Evolutionary conservation across 768 basidiomycete genomes (phyloP), one percentile per base, ranked within the genome.

Genomic region (Crucibulum laeve): DNA sequence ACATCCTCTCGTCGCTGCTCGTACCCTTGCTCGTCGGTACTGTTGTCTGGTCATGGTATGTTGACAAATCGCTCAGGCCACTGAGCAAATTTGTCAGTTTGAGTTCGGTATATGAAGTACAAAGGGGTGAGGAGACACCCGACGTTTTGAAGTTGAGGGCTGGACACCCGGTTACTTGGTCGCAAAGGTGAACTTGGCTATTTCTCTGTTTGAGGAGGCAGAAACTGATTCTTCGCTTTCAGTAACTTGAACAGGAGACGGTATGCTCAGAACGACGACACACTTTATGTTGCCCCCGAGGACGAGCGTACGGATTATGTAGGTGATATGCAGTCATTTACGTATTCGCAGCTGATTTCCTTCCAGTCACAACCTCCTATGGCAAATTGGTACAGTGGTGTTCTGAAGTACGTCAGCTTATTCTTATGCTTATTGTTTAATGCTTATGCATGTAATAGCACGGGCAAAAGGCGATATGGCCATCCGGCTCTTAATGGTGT

Each of bases 401-500:
- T 98, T 17, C 70, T 98, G 11, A 95, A 95, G 90, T 91, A 59
- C 11, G 54, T 53, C 17, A 52, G 71, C 53, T 38, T 40, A 25
- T 18, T 2, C 32, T 10, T 34, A 14, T 45, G n/a, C n/a, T 18
- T 38, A 6, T 17, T 21, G 3, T 19, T 24, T 11, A 8, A 13
- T 8, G 17, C 35, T 54, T 3, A 46, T n/a, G 28, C 19, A 32
- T 11, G 22, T 33, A 28, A 25, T 48, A 92, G 90, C 59, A 96
- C 93, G n/a, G 92, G 92, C 7, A 91, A 94, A 61, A 72, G 89
- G 39, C 82, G 94, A 32, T 98, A 97, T 53, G 93, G 90, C 0
- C 95, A 97, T 59, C 95, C 95, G 3, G 95, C 92, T 1, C 74
- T 98, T 17, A 91, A 86, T n/a, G 95, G 95, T 2, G 78, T 88